A percentile compares a stretch with the other conserved stretches of the same genome.
These are phyloP conservation scores for Rugosomyces carneus DNA, from an alignment of 1,284 basidiomycete genomes.

Conservation along the genomic window DNA sequence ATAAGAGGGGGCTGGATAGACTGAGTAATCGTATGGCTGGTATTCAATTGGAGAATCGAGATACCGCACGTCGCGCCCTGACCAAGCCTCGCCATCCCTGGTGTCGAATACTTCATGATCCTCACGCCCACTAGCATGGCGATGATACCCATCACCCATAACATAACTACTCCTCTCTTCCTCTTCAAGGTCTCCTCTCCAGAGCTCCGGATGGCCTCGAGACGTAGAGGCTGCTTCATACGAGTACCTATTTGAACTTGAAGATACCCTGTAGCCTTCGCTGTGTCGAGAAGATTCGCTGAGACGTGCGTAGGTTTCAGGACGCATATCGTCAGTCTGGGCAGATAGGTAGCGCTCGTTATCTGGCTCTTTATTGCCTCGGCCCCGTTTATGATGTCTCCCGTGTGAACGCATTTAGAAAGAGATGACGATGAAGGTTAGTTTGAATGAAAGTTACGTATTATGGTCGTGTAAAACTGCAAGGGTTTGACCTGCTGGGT, in stretches of 20 bases:
- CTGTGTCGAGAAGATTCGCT: constrained; percentile 38
- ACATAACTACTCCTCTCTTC: constrained; percentile 46
- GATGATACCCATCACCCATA: constrained; percentile 39
- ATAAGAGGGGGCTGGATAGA: constrained; percentile 32
- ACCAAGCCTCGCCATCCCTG: constrained; percentile 41
- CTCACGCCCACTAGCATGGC: constrained; percentile 37
- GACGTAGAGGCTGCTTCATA: constrained; percentile 44
- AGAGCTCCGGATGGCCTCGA: constrained; percentile 42
- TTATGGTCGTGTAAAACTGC: constrained; percentile 25
- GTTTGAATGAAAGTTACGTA: constrained; percentile 24
- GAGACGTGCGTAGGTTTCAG: constrained; percentile 37
- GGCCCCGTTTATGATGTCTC: constrained; percentile 41
- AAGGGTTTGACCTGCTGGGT: constrained; percentile 23
- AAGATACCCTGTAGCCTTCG: constrained; percentile 42
- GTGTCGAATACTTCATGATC: constrained; percentile 39
- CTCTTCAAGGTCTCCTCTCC: constrained; percentile 41
- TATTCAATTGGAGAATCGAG: constrained; percentile 33
- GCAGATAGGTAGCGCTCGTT: constrained; percentile 45
- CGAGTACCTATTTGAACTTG: constrained; percentile 35
- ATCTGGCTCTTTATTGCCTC: constrained; percentile 41
- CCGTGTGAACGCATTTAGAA: constrained; percentile 44
- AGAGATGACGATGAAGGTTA: constrained; percentile 10
- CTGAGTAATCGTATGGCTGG: constrained; percentile 37
- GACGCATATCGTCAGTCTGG: constrained; percentile 41
- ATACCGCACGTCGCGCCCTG: constrained; percentile 35